Base-by-base conservation (phyloP, 257 asterid genomes). In the Capsicum chinense region DNA sequence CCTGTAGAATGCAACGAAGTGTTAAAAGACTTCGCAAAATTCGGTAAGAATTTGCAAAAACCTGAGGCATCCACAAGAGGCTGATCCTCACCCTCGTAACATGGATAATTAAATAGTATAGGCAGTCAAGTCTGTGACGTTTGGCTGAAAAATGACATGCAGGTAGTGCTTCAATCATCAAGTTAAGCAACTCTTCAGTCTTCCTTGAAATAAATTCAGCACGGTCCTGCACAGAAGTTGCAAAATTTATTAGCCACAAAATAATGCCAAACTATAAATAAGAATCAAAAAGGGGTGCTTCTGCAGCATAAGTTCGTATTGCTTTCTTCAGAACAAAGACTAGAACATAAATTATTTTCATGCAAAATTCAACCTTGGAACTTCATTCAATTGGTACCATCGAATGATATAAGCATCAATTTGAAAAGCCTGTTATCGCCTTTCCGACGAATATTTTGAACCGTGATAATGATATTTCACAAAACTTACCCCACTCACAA, bases 101-200 rank as follows among this genome's bases (percentile, higher is more conserved):
- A 82, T 95, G 95, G 82, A 91, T 83, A 83, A 97, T 89, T 90
- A 97, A 88, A 88, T 88, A 95, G 87, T 92, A 95, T 79, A 97
- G 86, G 86, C 97, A 97, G 87, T 97, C 95, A 83, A 97, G 98
- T 78, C 99, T 92, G 89, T 92, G 90, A 83, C 94, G 97, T 85
- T 93, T 97, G 86, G 99, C 99, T 74, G 98, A 93, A 87, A 93
- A 92, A 91, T 93, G 99, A 86, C 95, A 93, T 16, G 89, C 90
- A 58, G 98, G 98, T 87, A 95, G 91, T 84, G 87, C 95, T 86
- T 93, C 92, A 90, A 95, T 89, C 99, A 97, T 97, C 91, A 93
- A 86, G 86, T 79, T 74, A 69, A 88, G 93, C 89, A 95, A 82
- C 85, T 88, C 92, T 60, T 93, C 93, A 10, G 93, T 94, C 84